phyloP scores from a whole-genome alignment of 2,329 filamentous ascomycete species.

The Alternaria brassicae region DNA sequence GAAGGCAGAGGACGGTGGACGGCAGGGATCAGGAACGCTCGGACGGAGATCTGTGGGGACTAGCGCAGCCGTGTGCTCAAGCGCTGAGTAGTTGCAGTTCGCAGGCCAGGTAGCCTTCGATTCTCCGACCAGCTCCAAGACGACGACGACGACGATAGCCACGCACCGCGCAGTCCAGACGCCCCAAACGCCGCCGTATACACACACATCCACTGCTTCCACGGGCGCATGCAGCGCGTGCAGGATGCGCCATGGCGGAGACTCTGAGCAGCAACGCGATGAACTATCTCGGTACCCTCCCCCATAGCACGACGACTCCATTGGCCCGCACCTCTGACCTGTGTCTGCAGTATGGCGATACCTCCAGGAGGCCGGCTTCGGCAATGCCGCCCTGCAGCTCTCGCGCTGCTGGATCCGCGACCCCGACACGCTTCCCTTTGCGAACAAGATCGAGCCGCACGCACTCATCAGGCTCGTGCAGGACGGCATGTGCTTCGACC shows the following conservation, averaged over 20 bases:
- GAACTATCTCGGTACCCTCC: constrained; percentile 62
- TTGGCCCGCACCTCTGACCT: constrained; percentile 19
- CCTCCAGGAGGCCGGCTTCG: constrained; percentile 55
- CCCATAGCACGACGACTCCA: constrained; percentile 1
- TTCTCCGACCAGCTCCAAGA: not conserved
- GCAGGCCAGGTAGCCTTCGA: constrained; percentile 4
- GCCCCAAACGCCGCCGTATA: not conserved
- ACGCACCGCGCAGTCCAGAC: constrained; percentile 8
- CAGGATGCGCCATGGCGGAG: constrained; percentile 53
- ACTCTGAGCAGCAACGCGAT: constrained; percentile 67
- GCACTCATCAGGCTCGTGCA: constrained; percentile 68
- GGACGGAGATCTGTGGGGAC: constrained; percentile 14
- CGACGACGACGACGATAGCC: not conserved
- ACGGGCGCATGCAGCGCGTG: constrained; percentile 16
- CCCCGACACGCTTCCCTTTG: constrained; percentile 67
- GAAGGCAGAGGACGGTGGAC: not conserved
- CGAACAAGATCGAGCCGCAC: constrained; percentile 64
- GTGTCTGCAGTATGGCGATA: constrained; percentile 65
- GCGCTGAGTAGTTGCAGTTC: constrained; percentile 2
- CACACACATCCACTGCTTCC: not conserved
- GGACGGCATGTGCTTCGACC: constrained; percentile 64
- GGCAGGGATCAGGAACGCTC: constrained; percentile 12
- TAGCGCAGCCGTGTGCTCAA: not conserved
- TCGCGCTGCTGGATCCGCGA: constrained; percentile 69
- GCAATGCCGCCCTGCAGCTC: constrained; percentile 66